Evolutionary conservation across 2,329 filamentous ascomycete species (phyloP), one percentile per base, ranked within the genome.

Genomic region (Biscogniauxia marginata): DNA sequence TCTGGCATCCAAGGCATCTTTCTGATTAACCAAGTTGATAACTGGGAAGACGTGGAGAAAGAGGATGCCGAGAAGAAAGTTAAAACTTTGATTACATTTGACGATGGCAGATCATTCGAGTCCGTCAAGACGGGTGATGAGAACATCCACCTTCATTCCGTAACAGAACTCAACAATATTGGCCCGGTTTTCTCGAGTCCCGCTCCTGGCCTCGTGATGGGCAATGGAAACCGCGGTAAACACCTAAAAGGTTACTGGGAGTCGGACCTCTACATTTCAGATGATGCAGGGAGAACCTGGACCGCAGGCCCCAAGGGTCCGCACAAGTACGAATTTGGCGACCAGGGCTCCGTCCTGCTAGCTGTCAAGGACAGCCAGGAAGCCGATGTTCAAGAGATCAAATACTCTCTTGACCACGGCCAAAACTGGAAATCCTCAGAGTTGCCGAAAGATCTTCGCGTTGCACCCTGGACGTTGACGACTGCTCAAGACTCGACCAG

Each of bases 321-420:
- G 11, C 92, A 98, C 75, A 95, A 96, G 71, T 99, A 96, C 73
- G 93, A 97, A 69, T 96, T 98, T 71, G 95, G 95, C 52, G 93
- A 97, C 65, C 89, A 96, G 63, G 95, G 95, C 1, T 92, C 92
- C 16, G 84, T 99, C 19, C 78, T 99, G 24, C 82, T 98, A 24
- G 95, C 95, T 3, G 79, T 98, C 39, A 81, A 84, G 60, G 90
- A 96, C 65, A 90, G 88, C 1, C 75, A 85, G 39, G 75, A 86
- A 55, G 78, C 88, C 54, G 80, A 84, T 59, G 69, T 84, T 18
- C 74, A 75, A 30, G 80, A 86, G 61, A 72, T 88, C 50, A 79
- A 74, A 39, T 99, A 93, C 73, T 98, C 95, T 1, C 77, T 97
- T 22, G 85, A 99, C 70, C 92, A 98, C 69, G 96, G 96, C 50